Evolutionary conservation across 768 basidiomycete species (phyloP), one percentile per base, ranked within the genome.

Genomic region (Calvatia gigantea): DNA sequence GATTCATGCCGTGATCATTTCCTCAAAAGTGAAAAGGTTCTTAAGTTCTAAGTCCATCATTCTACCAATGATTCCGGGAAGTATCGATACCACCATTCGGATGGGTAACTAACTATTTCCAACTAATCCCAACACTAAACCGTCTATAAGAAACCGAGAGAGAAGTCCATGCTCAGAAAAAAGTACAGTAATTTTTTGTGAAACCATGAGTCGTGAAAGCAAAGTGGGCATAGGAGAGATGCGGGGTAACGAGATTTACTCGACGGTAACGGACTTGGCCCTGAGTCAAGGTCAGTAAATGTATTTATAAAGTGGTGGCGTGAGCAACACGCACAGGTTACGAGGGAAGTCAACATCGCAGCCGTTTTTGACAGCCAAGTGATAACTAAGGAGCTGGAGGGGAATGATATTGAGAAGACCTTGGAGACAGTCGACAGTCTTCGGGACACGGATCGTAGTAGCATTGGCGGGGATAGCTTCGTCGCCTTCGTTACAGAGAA

Each of bases 311-410:
- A 21, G 53, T 11, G n/a, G 17, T 54, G 33, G 51, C 12, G 47
- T 7, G 17, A 41, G 56, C 52, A 56, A 54, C 31, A 81, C 90
- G 64, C 67, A 91, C 87, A 98, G 75, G 78, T 98, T 98, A 67
- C 96, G 81, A 39, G 96, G 96, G 87, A 97, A 97, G 70, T 99
- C 96, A 62, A 98, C 96, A 68, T 98, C 96, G 61, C 91, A 94
- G 29, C 95, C 97, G 68, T 94, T 94, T 77, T 82, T 89, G 64
- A 98, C 86, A 2, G 96, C 96, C 58, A 99, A 75, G 75, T 98
- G 95, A 73, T 99, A 99, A 60, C 91, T 93, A 57, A 98, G 80
- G 59, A 99, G 79, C 69, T 98, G 97, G 58, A 99, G 79, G 37
- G 97, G 97, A 55, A 98, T 88, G 72, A 99, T 89, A 76, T 98